Conservation (phyloP, 768 basidiomycete species). For the Pleurotus tuoliensis region DNA sequence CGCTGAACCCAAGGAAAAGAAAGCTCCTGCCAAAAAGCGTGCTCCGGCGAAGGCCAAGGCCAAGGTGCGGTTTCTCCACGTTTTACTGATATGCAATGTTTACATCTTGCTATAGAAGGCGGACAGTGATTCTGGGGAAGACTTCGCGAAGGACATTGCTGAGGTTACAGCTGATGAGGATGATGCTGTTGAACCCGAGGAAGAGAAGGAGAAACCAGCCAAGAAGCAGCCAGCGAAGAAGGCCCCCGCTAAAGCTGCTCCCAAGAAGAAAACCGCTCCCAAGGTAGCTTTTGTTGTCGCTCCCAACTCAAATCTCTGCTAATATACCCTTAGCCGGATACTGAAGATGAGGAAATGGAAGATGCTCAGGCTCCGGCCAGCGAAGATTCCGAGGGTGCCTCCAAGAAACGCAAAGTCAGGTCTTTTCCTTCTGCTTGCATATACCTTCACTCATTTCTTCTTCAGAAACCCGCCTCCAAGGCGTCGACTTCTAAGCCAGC, state of each 20-base stretch:
- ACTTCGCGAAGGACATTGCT: conserved; percentile 38
- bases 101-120: conserved; percentile 20
- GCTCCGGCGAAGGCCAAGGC: conserved; percentile 33
- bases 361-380: conserved; percentile 40
- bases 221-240: conserved; percentile 38
- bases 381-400: conserved; percentile 43
- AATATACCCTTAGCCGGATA: conserved; percentile 18
- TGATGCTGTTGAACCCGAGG: conserved; percentile 33
- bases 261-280: conserved; percentile 9
- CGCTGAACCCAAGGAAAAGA: conserved; percentile 31
- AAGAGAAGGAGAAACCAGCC: conserved; percentile 37
- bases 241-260: conserved; percentile 26
- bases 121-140: conserved; percentile 39
- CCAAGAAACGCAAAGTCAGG: conserved; percentile 73
- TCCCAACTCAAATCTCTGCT: conserved; percentile 25
- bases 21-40: conserved; percentile 38
- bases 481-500: conserved; percentile 36
- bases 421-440: conserved; percentile 2
- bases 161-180: conserved; percentile 30
- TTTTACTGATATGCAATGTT: background rate
- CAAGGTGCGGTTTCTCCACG: background rate
- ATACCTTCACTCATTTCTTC: background rate
- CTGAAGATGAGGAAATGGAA: conserved; percentile 37
- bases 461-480: conserved; percentile 39
- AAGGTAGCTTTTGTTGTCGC: conserved; percentile 22